Conservation (phyloP, 352 stramenopile species). For the Phytopythium chamaehyphon region DNA sequence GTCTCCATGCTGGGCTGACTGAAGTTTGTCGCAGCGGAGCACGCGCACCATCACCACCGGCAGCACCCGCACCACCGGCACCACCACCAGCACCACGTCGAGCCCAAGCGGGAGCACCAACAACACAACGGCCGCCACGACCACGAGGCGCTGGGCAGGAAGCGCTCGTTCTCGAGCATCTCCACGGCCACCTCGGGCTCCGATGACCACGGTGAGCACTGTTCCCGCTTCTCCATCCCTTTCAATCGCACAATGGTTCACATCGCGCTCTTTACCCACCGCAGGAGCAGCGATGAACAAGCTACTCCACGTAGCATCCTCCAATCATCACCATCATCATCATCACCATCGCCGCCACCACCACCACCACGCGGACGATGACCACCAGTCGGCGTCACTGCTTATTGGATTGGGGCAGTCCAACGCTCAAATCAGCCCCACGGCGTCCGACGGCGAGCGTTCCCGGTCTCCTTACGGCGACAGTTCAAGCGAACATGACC, state of each 20-base stretch:
- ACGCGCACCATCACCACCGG: neutral
- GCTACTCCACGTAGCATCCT: conserved; percentile 18
- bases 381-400: conserved; percentile 52
- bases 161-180: conserved; percentile 25
- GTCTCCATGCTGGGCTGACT: neutral
- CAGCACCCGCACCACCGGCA: neutral
- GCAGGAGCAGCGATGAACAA: conserved; percentile 19
- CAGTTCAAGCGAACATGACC: neutral
- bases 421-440: conserved; percentile 5
- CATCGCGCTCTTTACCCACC: neutral
- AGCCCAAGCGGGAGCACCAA: neutral
- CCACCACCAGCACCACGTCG: neutral
- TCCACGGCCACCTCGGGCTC: conserved; percentile 6
- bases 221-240: neutral
- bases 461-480: neutral
- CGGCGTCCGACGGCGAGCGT: conserved; percentile 1
- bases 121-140: neutral
- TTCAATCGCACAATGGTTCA: neutral
- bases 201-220: conserved; percentile 17
- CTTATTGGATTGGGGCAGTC: conserved; percentile 46
- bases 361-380: conserved; percentile 12
- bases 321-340: conserved; percentile 9
- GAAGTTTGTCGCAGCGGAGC: neutral
- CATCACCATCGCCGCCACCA: conserved; percentile 1
- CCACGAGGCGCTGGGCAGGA: conserved; percentile 2